A percentile compares a stretch with the other conserved stretches of the same genome.
Conservation (phyloP, 2,329 filamentous ascomycete species). For the Lanzia echinophila region DNA sequence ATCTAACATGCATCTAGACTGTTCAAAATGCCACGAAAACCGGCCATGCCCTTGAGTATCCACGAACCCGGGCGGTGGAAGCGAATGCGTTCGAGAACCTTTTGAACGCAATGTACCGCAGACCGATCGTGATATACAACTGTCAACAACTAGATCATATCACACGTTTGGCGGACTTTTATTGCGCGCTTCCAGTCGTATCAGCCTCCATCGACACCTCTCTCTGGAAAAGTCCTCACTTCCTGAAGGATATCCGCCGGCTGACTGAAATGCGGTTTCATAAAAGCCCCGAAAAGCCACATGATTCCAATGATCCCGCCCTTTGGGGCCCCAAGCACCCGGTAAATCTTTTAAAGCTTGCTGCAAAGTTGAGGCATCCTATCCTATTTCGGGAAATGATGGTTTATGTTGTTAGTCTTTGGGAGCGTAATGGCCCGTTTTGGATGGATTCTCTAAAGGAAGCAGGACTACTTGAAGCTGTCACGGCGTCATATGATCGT, state of each 20-base stretch:
- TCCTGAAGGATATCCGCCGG: neutral
- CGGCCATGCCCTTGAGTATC: neutral
- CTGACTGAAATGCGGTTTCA: neutral
- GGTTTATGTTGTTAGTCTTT: neutral
- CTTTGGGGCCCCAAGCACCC: neutral
- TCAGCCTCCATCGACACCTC: neutral
- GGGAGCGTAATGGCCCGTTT: neutral
- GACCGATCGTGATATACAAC: conserved; percentile 6
- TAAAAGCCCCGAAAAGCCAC: neutral
- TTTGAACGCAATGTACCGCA: conserved; percentile 15
- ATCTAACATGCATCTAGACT: neutral
- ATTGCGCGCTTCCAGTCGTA: conserved; percentile 10
- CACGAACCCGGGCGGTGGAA: neutral
- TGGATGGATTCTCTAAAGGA: neutral
- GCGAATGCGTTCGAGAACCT: conserved; percentile 10
- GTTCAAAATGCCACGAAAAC: neutral
- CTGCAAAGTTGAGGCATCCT: neutral
- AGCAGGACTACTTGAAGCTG: neutral
- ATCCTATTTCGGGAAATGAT: neutral
- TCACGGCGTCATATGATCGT: neutral
- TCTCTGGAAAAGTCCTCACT: neutral
- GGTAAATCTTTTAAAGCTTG: neutral
- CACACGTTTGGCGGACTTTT: conserved; percentile 12
- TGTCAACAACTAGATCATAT: conserved; percentile 3
- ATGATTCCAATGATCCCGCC: too few species aligned